Evolutionary conservation across 2,329 filamentous ascomycete species (phyloP), one percentile per base, ranked within the genome.

Genomic region (Penicillium janthinellum): DNA sequence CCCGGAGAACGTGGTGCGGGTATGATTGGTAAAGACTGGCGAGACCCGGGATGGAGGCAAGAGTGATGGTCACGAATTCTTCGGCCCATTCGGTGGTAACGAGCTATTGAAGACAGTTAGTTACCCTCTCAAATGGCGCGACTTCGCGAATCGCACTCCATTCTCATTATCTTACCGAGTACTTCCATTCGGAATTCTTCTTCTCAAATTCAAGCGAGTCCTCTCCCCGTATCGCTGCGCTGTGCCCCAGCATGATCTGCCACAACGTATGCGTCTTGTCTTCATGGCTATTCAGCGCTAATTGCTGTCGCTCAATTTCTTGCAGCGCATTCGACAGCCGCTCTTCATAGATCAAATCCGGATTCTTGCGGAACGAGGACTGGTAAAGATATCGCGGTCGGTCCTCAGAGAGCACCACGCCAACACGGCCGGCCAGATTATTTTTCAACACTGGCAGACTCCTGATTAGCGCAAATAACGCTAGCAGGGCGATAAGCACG

Each of bases 1-100:
- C 42, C 80, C 85, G 5, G 72, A 81, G 60, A 71, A 83, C 62
- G 75, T 82, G 14, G 78, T 88, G 64, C 0, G 73, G 73, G 35
- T 74, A 75, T 39, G 70, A 69, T 35, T 69, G 61, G 59, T 73
- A 75, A 3, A 70, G 34, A 0, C 44, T 58, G 17, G 62, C 60
- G 7, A 75, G 65, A 3, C 70, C 70, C 4, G 73, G 73, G 3
- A 74, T 59, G 5, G 68, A 60, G 3, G 65, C 61, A 5, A 72
- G 54, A 15, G 64, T 64, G 5, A 66, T 55, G 10, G 57, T 64
- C 14, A 75, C 60, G 47, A 73, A 72, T 35, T 67, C 61, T 14
- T 67, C 59, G 0, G 72, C 73, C 64, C 66, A 65, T 35, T 65
- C 57, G 45, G 66, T 64, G 14, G 69, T 67, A 3, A 74, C 62